Evolutionary conservation across 495 filamentous ascomycete genomes (phyloP).

Genomic region (Bombardia bombarda): DNA sequence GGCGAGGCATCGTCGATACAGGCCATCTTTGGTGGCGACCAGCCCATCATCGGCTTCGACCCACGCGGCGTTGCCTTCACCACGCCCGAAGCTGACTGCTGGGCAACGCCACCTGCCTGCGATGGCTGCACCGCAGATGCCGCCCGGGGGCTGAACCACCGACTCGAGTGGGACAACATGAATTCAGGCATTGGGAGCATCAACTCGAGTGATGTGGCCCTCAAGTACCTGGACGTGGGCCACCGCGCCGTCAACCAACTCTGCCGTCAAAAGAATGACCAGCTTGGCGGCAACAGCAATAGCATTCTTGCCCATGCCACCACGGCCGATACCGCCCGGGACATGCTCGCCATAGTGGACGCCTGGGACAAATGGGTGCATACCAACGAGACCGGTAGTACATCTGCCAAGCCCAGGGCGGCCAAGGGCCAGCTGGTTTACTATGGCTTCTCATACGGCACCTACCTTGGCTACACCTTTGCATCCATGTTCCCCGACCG

Average conservation of each 20-base stretch:
- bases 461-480: slow-evolving; percentile 46
- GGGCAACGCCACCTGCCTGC: slow-evolving; percentile 12
- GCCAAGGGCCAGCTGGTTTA: slow-evolving; percentile 40
- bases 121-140: slow-evolving; percentile 4
- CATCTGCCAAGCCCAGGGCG: slow-evolving; percentile 1
- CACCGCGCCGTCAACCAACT: slow-evolving; percentile 23
- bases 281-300: neutral
- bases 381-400: neutral
- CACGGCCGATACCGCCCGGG: slow-evolving; percentile 23
- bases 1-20: slow-evolving; percentile 19
- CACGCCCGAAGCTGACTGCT: slow-evolving; percentile 30
- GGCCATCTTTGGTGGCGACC: slow-evolving; percentile 29
- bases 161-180: slow-evolving; percentile 10
- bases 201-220: slow-evolving; percentile 28
- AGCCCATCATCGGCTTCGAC: slow-evolving; percentile 37
- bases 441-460: slow-evolving; percentile 58
- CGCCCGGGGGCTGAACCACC: slow-evolving; percentile 5
- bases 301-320: slow-evolving; percentile 25
- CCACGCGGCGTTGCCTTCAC: slow-evolving; percentile 35
- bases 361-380: slow-evolving; percentile 29
- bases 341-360: slow-evolving; percentile 34
- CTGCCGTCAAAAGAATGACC: slow-evolving; percentile 26
- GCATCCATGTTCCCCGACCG: slow-evolving; percentile 34
- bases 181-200: slow-evolving; percentile 18
- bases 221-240: slow-evolving; percentile 21